Evolutionary conservation across 768 basidiomycete genomes (phyloP).

Genomic region (Collybia nuda): DNA sequence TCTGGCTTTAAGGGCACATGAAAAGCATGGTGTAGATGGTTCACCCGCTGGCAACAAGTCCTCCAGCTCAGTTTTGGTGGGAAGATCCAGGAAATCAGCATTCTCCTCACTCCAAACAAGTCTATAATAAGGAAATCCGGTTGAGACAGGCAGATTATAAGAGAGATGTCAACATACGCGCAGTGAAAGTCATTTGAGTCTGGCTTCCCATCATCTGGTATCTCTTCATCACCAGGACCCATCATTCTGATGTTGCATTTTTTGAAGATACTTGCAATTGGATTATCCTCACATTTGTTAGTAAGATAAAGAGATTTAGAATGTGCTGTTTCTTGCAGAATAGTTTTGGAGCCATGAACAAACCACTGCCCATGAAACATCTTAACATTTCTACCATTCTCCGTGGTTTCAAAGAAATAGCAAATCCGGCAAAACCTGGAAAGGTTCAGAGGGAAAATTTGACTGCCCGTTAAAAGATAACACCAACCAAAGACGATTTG

Average conservation of each 20-base stretch:
- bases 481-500: conserved; percentile 59
- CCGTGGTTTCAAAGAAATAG: conserved; percentile 53
- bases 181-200: conserved; percentile 55
- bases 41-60: conserved; percentile 26
- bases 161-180: conserved; percentile 37
- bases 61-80: conserved; percentile 27
- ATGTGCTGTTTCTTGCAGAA: conserved; percentile 68
- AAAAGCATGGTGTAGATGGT: conserved; percentile 41
- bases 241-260: conserved; percentile 54
- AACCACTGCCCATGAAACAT: conserved; percentile 76
- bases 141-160: not conserved
- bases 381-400: conserved; percentile 28
- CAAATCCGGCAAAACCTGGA: conserved; percentile 70
- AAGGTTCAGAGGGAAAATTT: not conserved
- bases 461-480: not conserved
- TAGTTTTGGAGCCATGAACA: conserved; percentile 61
- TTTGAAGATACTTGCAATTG: conserved; percentile 54
- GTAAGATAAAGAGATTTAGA: conserved; percentile 57
- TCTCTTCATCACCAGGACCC: conserved; percentile 41
- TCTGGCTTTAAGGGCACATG: conserved; percentile 40
- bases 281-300: conserved; percentile 55
- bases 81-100: conserved; percentile 45
- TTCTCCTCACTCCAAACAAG: conserved; percentile 50
- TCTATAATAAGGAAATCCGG: conserved; percentile 27
- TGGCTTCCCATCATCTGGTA: conserved; percentile 36